These are phyloP conservation scores for Nothophytophthora sp. DNA, from an alignment of 352 stramenopile species.

Conservation along the genomic window DNA sequence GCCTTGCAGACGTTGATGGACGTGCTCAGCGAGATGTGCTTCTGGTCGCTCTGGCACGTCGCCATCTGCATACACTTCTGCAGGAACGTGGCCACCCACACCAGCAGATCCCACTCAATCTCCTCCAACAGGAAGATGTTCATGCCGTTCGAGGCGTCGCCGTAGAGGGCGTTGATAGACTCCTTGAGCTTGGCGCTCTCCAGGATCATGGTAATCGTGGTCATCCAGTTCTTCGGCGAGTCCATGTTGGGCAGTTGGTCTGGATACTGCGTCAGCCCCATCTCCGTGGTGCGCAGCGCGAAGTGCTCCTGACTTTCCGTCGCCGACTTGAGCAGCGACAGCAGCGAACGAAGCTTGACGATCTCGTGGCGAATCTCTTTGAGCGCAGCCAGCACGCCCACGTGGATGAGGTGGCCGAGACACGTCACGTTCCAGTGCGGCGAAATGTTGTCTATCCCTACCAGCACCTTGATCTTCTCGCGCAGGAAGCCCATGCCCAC, in stretches of 20 bases:
- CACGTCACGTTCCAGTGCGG: conserved; percentile 78
- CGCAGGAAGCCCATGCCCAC: conserved; percentile 77
- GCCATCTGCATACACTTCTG: conserved; percentile 81
- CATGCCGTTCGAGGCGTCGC: conserved; percentile 66
- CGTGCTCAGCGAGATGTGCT: conserved; percentile 80
- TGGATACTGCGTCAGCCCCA: conserved; percentile 54
- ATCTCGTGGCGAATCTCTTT: conserved; percentile 77
- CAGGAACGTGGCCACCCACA: conserved; percentile 72
- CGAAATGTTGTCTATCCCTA: conserved; percentile 76
- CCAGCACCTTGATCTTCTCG: conserved; percentile 78
- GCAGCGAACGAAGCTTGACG: conserved; percentile 72
- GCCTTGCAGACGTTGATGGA: conserved; percentile 83
- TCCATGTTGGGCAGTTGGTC: conserved; percentile 70
- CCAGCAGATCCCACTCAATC: conserved; percentile 78
- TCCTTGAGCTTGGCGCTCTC: conserved; percentile 79
- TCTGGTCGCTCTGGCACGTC: conserved; percentile 76
- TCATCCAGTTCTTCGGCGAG: conserved; percentile 69
- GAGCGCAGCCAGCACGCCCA: conserved; percentile 58
- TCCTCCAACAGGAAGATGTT: conserved; percentile 77
- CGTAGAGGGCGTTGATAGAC: conserved; percentile 69
- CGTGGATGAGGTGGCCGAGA: conserved; percentile 72
- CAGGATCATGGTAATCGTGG: conserved; percentile 76
- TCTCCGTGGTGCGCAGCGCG: conserved; percentile 62
- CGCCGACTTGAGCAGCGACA: conserved; percentile 70
- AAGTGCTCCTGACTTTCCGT: conserved; percentile 80